Percentiles rank a stretch among this genome's conserved stretches.
Evolutionary conservation across 2,329 filamentous ascomycete species (phyloP).

Genomic region (Cladosporium sphaerospermum): DNA sequence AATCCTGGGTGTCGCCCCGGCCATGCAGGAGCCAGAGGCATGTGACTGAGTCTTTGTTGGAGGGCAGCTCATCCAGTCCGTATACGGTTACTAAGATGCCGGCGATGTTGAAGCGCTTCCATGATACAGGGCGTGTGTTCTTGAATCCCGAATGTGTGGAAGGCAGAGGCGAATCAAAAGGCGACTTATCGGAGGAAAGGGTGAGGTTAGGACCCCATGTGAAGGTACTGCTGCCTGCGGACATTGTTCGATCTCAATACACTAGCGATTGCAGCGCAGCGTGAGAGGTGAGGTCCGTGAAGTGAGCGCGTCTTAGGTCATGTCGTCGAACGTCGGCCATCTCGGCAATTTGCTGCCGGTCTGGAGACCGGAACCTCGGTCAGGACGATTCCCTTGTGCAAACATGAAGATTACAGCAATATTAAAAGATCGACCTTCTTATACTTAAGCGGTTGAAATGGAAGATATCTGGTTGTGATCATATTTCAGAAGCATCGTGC

Average conservation of each 20-base stretch:
- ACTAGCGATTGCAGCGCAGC: slow-evolving; percentile 26
- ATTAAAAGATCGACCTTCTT: too few species aligned
- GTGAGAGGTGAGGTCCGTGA: too few species aligned
- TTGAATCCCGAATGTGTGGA: slow-evolving; percentile 26
- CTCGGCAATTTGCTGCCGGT: too few species aligned
- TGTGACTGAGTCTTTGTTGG: slow-evolving; percentile 50
- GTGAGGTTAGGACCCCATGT: slow-evolving; percentile 27
- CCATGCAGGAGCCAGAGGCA: slow-evolving; percentile 92
- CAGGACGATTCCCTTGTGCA: too few species aligned
- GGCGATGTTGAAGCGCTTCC: slow-evolving; percentile 62
- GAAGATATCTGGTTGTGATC: too few species aligned
- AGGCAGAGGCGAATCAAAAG: slow-evolving; percentile 27
- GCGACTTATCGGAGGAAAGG: slow-evolving; percentile 26
- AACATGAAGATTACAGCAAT: too few species aligned
- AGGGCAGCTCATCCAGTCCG: slow-evolving; percentile 67
- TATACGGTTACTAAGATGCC: slow-evolving; percentile 75
- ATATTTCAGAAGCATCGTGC: too few species aligned
- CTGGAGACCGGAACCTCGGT: too few species aligned
- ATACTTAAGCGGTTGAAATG: too few species aligned
- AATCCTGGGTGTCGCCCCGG: slow-evolving; percentile 60
- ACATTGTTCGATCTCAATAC: slow-evolving; percentile 38
- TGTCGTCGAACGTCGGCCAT: too few species aligned
- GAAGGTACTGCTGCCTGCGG: slow-evolving; percentile 28
- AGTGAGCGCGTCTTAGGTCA: too few species aligned
- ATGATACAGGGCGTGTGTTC: slow-evolving; percentile 48